These are phyloP conservation scores for Zygoascus hellenicus DNA, from an alignment of 1,139 yeast genomes.

Conservation along the genomic window DNA sequence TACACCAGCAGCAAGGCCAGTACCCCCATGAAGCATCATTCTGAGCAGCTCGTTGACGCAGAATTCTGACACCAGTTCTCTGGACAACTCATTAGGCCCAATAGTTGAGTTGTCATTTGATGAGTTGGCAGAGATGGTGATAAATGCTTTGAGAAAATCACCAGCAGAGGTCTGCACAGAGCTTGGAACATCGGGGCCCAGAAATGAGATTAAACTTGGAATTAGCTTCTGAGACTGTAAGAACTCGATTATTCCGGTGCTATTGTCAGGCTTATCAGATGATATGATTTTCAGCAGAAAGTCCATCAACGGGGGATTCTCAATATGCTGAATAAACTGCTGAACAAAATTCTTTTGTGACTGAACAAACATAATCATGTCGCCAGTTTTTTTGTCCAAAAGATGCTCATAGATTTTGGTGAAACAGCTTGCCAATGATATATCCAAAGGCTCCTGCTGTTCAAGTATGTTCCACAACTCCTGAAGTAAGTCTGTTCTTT, in stretches of 20 bases:
- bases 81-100: slow-evolving; percentile 92
- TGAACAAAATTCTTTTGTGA: slow-evolving; percentile 59
- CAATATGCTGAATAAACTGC: slow-evolving; percentile 70
- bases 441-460: slow-evolving; percentile 56
- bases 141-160: slow-evolving; percentile 88
- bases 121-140: slow-evolving; percentile 91
- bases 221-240: slow-evolving; percentile 61
- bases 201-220: slow-evolving; percentile 50
- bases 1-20: slow-evolving; percentile 90
- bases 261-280: slow-evolving; percentile 70
- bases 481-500: slow-evolving; percentile 56
- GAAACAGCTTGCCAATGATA: slow-evolving; percentile 76
- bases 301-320: slow-evolving; percentile 83
- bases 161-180: slow-evolving; percentile 91
- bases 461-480: slow-evolving; percentile 79
- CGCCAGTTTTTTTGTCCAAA: slow-evolving; percentile 84
- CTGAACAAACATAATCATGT: slow-evolving; percentile 66
- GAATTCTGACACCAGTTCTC: slow-evolving; percentile 77
- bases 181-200: slow-evolving; percentile 52
- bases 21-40: slow-evolving; percentile 89
- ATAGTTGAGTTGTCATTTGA: slow-evolving; percentile 77
- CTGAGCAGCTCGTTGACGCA: slow-evolving; percentile 60
- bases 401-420: slow-evolving; percentile 93
- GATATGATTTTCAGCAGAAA: slow-evolving; percentile 70
- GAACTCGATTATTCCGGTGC: slow-evolving; percentile 71